Evolutionary conservation across 2,329 filamentous ascomycete species (phyloP).

Genomic region (Claviceps capensis): DNA sequence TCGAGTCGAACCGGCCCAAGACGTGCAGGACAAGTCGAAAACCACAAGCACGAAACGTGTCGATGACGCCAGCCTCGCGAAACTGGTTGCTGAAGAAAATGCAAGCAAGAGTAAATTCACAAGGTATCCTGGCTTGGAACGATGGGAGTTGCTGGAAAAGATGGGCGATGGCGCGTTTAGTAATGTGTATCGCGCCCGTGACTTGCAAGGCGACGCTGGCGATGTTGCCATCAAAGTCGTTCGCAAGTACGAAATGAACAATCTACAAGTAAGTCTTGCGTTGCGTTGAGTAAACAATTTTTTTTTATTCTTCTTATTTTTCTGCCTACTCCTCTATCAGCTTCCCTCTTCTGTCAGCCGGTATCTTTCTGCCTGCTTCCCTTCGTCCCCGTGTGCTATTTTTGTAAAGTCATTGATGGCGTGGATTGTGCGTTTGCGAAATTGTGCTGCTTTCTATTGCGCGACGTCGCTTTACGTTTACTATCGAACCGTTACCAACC

Average conservation of each 20-base stretch:
- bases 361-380: not conserved
- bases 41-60: conserved; percentile 20
- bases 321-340: not conserved
- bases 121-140: conserved; percentile 30
- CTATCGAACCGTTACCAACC: conserved; percentile 37
- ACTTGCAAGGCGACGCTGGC: conserved; percentile 53
- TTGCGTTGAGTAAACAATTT: conserved; percentile 1
- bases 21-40: conserved; percentile 19
- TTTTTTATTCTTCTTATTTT: conserved; percentile 16
- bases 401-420: conserved; percentile 1
- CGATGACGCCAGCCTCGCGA: conserved; percentile 60
- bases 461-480: conserved; percentile 1
- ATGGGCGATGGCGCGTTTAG: conserved; percentile 99
- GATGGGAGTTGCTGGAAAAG: conserved; percentile 82
- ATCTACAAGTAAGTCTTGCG: conserved; percentile 71
- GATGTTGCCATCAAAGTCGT: conserved; percentile 98
- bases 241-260: conserved; percentile 98
- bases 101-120: conserved; percentile 77
- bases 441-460: conserved; percentile 1
- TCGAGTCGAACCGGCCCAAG: conserved; percentile 48
- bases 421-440: conserved; percentile 10
- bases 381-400: conserved; percentile 4
- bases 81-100: conserved; percentile 84
- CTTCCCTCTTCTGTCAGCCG: not conserved
- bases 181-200: conserved; percentile 87